Base-by-base conservation (phyloP, 192 early-diverging fungal species). In the Backusella luteola region DNA sequence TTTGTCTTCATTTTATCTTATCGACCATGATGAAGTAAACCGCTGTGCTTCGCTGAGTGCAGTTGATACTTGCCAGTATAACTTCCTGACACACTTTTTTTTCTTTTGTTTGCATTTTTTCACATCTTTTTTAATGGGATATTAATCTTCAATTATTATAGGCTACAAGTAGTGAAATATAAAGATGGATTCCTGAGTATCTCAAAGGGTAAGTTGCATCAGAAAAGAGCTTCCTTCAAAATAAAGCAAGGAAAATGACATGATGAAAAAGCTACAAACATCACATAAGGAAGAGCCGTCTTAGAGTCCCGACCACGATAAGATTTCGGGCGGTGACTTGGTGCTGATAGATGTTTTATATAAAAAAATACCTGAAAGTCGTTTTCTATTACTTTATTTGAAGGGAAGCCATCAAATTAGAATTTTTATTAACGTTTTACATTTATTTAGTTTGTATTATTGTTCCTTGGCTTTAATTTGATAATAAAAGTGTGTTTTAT, bases 31-130 rank as follows among this genome's bases (percentile, higher is more conserved):
- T 70, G 80, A 81, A 67, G 78, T 46, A 81, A 81, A 52, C 76
- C 80, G 76, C 80, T 75, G 77, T 77, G 80, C 80, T 81, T 77
- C 80, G 80, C 80, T 81, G 80, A 81, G 80, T 73, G 76, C 77
- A 75, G 80, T 77, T 72, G 80, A 75, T 81, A 81, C 80, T 81
- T 81, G 80, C 80, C 80, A 81, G 80, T 81, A 81, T 75, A 81
- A 71, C 59, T 73, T 75, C 76, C 80, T 81, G 80, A 81, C 80
- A 63, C 56, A 63, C 56, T 63, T 11, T 8, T 59, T 59, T 59
- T 59, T 21, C 17, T 26, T 63, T 63, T 53, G 32, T 32, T 32
- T 32, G 32, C 32, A 32, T 32, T 32, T 32, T 32, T 32, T 32
- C 38, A 38, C 38, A 38, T 38, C 38, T 9, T 38, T 38, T 44